A percentile compares a stretch with the other conserved stretches of the same genome.
phyloP scores from a whole-genome alignment of 768 basidiomycete species.

The Mycena alexandri region DNA sequence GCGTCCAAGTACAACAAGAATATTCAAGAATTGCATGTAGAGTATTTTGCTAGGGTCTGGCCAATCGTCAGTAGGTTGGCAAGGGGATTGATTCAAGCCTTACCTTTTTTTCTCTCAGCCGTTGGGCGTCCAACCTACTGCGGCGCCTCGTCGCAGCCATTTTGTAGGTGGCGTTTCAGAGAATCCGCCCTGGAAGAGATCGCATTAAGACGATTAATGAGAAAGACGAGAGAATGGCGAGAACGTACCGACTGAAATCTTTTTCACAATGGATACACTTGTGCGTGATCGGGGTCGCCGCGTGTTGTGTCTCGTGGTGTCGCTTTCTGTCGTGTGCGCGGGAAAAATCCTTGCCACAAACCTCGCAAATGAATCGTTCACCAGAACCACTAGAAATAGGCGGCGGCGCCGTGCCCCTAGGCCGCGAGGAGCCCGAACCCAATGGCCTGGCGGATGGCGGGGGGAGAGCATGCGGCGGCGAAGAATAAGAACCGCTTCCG shows the following conservation, averaged over 20 bases:
- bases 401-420: conserved; percentile 35
- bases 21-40: conserved; percentile 29
- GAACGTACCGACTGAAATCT: conserved; percentile 77
- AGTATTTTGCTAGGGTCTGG: conserved; percentile 20
- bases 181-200: conserved; percentile 65
- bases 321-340: conserved; percentile 86
- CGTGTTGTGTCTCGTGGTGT: conserved; percentile 84
- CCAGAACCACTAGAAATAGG: conserved; percentile 53
- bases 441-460: background rate
- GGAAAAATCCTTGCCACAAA: conserved; percentile 84
- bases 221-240: conserved; percentile 22
- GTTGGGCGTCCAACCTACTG: background rate
- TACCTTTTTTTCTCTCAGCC: conserved; percentile 17
- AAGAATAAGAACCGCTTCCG: conserved; percentile 53
- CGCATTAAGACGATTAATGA: conserved; percentile 28
- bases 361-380: conserved; percentile 79
- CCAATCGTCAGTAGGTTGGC: conserved; percentile 17
- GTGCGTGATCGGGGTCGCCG: conserved; percentile 72
- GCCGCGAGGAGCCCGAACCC: conserved; percentile 15
- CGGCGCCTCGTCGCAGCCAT: conserved; percentile 80
- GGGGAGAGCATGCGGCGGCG: conserved; percentile 44
- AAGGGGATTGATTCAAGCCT: conserved; percentile 7
- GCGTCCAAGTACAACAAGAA: conserved; percentile 29
- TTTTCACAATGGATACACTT: conserved; percentile 81
- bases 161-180: conserved; percentile 85